phyloP scores from a whole-genome alignment of 495 filamentous ascomycete species.

The Aspergillus baeticus region DNA sequence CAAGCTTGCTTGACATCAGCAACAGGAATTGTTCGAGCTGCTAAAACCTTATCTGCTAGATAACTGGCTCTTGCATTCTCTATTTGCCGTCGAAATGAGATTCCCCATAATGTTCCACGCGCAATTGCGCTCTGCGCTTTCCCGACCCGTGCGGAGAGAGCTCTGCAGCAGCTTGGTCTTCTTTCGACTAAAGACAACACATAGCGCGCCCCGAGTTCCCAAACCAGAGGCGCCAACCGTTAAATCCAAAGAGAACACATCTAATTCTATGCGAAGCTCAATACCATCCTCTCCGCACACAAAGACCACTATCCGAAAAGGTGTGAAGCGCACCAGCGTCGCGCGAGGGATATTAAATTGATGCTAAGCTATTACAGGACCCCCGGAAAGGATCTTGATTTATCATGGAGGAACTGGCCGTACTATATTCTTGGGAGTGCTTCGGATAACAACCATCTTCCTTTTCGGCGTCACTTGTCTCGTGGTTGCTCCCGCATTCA shows the following conservation, averaged over 20 bases:
- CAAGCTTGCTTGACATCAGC: not conserved
- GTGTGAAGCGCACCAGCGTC: conserved; percentile 14
- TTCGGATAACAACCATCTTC: conserved; percentile 72
- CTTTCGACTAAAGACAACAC: conserved; percentile 32
- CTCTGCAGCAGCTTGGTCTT: conserved; percentile 26
- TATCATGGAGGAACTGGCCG: conserved; percentile 70
- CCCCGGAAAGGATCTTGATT: conserved; percentile 61
- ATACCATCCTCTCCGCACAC: conserved; percentile 20
- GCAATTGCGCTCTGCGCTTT: conserved; percentile 32
- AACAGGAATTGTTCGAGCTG: not conserved
- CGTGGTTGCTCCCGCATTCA: conserved; percentile 59
- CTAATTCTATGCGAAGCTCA: conserved; percentile 12
- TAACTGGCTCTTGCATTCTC: not conserved
- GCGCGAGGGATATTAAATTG: not conserved
- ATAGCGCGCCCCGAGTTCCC: conserved; percentile 22
- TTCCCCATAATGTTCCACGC: conserved; percentile 33
- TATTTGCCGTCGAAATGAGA: conserved; percentile 20
- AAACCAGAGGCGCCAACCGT: conserved; percentile 22
- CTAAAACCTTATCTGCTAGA: not conserved
- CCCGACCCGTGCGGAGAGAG: conserved; percentile 25
- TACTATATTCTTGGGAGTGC: conserved; percentile 61
- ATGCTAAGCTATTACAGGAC: conserved; percentile 29
- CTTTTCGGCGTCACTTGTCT: conserved; percentile 62
- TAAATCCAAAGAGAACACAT: conserved; percentile 23
- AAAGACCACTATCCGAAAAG: conserved; percentile 30